Conservation (phyloP, 306 rosid genomes). For the Dicorynia guianensis region DNA sequence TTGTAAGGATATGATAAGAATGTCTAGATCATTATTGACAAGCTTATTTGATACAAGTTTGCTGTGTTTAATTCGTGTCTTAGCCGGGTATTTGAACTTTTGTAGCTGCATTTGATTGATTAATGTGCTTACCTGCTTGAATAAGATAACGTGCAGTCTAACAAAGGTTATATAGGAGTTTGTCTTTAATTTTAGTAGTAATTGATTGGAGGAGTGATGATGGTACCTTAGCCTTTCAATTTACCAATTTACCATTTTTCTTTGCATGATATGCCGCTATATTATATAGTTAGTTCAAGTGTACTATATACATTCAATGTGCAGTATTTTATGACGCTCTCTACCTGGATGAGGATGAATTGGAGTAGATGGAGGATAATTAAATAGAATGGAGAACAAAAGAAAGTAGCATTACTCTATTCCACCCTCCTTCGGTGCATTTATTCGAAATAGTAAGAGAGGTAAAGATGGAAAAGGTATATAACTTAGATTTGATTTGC, state of each 20-base stretch:
- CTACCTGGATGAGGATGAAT: constrained; percentile 67
- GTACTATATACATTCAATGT: too few species aligned
- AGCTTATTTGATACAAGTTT: constrained; percentile 8
- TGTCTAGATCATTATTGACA: constrained; percentile 21
- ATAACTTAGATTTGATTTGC: neutral
- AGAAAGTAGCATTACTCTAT: too few species aligned
- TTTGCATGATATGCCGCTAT: neutral
- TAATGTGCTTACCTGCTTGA: constrained; percentile 25
- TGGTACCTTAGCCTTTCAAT: constrained; percentile 21
- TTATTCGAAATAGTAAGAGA: too few species aligned
- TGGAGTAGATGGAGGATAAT: constrained; percentile 66
- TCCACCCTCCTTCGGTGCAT: too few species aligned
- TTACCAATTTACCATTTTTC: constrained; percentile 32
- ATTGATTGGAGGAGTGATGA: constrained; percentile 26
- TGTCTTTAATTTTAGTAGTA: constrained; percentile 28
- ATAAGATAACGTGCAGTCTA: constrained; percentile 17
- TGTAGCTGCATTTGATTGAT: constrained; percentile 20
- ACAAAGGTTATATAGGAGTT: constrained; percentile 22
- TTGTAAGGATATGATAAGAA: constrained; percentile 23
- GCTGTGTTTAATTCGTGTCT: constrained; percentile 12
- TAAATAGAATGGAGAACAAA: too few species aligned
- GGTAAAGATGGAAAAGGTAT: too few species aligned
- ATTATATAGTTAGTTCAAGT: neutral
- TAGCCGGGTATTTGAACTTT: constrained; percentile 25
- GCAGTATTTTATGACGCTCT: neutral